Evolutionary conservation across 306 rosid genomes (phyloP).

Genomic region (Trifolium repens): DNA sequence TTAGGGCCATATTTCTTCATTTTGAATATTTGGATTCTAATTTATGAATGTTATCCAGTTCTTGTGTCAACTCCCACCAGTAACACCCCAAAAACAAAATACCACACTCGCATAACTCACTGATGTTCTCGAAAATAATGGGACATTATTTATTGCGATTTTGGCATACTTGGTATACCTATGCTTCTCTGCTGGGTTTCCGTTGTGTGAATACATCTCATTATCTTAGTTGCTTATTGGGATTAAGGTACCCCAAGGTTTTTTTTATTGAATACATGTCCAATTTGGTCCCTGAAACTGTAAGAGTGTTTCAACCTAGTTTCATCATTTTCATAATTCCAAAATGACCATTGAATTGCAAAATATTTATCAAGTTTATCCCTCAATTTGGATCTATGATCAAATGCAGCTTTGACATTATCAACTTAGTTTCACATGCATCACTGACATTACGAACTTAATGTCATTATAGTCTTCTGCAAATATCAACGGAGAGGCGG

Average conservation of each 20-base stretch:
- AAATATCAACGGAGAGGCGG: too few relatives aligned
- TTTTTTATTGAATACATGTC: neutral
- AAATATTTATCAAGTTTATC: neutral
- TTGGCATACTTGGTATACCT: slow-evolving; percentile 3
- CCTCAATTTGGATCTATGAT: neutral
- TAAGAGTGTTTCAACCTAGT: neutral
- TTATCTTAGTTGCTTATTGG: neutral
- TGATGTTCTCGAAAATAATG: neutral
- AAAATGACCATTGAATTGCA: neutral
- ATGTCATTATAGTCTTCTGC: neutral
- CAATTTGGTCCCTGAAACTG: neutral
- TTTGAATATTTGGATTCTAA: neutral
- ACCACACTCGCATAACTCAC: neutral
- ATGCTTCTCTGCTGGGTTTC: neutral
- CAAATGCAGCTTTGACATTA: neutral
- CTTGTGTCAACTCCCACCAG: neutral
- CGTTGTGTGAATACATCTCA: neutral
- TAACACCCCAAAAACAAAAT: neutral
- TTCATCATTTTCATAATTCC: neutral
- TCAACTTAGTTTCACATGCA: neutral
- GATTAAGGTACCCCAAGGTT: neutral
- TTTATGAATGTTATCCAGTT: neutral
- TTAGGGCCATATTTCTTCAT: slow-evolving; percentile 10
- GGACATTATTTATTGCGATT: neutral
- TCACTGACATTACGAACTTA: neutral